These are phyloP conservation scores for Gaertneriomyces semiglobifer DNA, from an alignment of 192 early-diverging fungal genomes.

Conservation along the genomic window DNA sequence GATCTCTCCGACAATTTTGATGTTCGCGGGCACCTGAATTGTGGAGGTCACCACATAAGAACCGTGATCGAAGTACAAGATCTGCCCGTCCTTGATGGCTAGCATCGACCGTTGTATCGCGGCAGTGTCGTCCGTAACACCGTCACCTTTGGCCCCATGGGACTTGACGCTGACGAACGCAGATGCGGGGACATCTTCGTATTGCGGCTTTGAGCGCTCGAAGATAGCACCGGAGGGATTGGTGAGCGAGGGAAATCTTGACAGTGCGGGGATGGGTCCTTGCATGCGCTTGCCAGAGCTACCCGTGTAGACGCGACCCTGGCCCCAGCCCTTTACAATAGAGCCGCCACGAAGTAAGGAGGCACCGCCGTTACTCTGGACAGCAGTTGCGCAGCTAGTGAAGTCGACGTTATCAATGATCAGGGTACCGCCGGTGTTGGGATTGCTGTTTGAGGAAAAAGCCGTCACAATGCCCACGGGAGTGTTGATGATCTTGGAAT, in stretches of 20 bases:
- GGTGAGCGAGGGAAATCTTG: not conserved
- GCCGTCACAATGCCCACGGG: not conserved
- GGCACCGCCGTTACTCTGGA: constrained; percentile 11
- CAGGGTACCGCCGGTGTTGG: constrained; percentile 17
- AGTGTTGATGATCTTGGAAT: constrained; percentile 32
- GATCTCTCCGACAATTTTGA: constrained; percentile 37
- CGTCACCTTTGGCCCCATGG: constrained; percentile 44
- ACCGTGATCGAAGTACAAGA: constrained; percentile 41
- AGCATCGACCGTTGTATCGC: constrained; percentile 23
- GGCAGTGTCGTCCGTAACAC: constrained; percentile 42
- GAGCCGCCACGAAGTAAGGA: constrained; percentile 19
- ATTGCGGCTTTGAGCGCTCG: constrained; percentile 33
- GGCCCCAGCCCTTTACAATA: constrained; percentile 5
- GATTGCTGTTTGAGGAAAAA: not conserved
- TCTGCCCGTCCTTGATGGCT: constrained; percentile 23
- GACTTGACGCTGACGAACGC: constrained; percentile 32
- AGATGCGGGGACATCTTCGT: constrained; percentile 23
- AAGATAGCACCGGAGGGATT: constrained; percentile 34
- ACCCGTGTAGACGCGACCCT: constrained; percentile 17
- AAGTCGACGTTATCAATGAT: constrained; percentile 40
- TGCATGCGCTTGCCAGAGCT: constrained; percentile 5
- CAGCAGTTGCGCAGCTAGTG: constrained; percentile 26
- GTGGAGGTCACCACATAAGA: constrained; percentile 35
- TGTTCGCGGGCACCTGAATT: constrained; percentile 31
- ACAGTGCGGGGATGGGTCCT: not conserved